Conservation (phyloP, 352 stramenopile genomes). For the Phytophthora aleatoria region DNA sequence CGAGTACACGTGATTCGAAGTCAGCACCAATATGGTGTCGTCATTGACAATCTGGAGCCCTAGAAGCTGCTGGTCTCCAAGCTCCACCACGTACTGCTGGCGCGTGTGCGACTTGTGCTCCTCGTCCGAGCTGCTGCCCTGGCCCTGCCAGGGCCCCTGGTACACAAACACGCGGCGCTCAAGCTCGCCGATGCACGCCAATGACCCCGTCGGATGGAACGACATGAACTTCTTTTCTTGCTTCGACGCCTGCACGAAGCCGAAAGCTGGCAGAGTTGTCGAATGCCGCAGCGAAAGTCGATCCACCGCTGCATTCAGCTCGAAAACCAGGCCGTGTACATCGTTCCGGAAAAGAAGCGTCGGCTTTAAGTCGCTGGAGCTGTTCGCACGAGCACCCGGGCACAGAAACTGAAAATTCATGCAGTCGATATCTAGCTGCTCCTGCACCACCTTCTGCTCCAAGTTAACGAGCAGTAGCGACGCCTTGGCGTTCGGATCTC, state of each 20-base stretch:
- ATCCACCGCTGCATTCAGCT: slow-evolving; percentile 28
- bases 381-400: slow-evolving; percentile 26
- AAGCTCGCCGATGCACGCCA: slow-evolving; percentile 83
- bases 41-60: slow-evolving; percentile 57
- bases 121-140: slow-evolving; percentile 31
- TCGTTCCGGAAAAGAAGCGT: slow-evolving; percentile 83
- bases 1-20: slow-evolving; percentile 46
- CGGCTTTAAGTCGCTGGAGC: slow-evolving; percentile 22
- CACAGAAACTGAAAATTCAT: slow-evolving; percentile 70
- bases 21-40: slow-evolving; percentile 60
- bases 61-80: slow-evolving; percentile 67
- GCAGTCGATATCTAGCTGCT: slow-evolving; percentile 71
- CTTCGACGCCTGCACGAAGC: slow-evolving; percentile 88
- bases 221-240: slow-evolving; percentile 88
- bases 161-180: slow-evolving; percentile 82
- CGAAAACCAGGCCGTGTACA: slow-evolving; percentile 77
- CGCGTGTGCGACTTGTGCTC: slow-evolving; percentile 50
- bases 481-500: slow-evolving; percentile 75
- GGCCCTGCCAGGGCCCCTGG: slow-evolving; percentile 11
- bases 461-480: slow-evolving; percentile 56
- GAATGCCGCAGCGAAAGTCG: slow-evolving; percentile 48
- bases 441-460: slow-evolving; percentile 38
- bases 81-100: slow-evolving; percentile 73
- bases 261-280: slow-evolving; percentile 74
- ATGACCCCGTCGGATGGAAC: slow-evolving; percentile 48